Conservation (phyloP, 192 early-diverging fungal genomes). For the Phlyctochytrium bullatum region DNA sequence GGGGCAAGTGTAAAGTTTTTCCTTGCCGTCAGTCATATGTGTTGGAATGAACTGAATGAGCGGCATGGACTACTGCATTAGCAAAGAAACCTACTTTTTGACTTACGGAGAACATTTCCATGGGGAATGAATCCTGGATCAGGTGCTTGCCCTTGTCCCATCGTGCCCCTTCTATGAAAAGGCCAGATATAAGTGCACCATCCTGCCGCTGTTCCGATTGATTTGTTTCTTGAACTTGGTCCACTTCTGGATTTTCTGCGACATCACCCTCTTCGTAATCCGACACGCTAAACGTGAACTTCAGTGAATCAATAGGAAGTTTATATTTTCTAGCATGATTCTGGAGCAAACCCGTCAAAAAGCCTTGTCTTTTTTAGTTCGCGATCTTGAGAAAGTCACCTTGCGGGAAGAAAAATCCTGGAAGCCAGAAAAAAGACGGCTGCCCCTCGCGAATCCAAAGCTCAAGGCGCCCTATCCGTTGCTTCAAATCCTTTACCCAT, state of each 20-base stretch:
- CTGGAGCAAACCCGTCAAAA: constrained; percentile 60
- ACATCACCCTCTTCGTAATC: constrained; percentile 46
- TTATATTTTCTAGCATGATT: constrained; percentile 60
- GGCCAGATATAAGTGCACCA: constrained; percentile 54
- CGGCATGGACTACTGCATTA: constrained; percentile 49
- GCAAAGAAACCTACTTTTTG: constrained; percentile 18
- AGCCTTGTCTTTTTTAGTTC: constrained; percentile 33
- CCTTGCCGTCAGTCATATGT: constrained; percentile 31
- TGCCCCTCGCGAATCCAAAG: constrained; percentile 52
- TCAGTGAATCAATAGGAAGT: constrained; percentile 57
- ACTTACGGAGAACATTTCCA: constrained; percentile 71
- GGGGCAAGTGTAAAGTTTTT: constrained; percentile 46
- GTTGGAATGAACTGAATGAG: constrained; percentile 56
- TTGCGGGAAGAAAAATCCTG: constrained; percentile 69
- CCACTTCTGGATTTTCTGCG: too few relatives aligned
- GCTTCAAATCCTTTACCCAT: constrained; percentile 60
- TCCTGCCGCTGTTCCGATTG: too few relatives aligned
- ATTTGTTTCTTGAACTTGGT: too few relatives aligned
- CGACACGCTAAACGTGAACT: constrained; percentile 48
- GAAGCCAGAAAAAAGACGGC: constrained; percentile 57
- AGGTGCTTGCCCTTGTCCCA: constrained; percentile 54
- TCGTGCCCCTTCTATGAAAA: constrained; percentile 59
- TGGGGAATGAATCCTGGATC: constrained; percentile 59
- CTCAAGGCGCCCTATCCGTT: constrained; percentile 36
- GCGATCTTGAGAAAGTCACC: constrained; percentile 24